Conservation (phyloP, 2,329 filamentous ascomycete species). For the Teratosphaeria epicoccoides region DNA sequence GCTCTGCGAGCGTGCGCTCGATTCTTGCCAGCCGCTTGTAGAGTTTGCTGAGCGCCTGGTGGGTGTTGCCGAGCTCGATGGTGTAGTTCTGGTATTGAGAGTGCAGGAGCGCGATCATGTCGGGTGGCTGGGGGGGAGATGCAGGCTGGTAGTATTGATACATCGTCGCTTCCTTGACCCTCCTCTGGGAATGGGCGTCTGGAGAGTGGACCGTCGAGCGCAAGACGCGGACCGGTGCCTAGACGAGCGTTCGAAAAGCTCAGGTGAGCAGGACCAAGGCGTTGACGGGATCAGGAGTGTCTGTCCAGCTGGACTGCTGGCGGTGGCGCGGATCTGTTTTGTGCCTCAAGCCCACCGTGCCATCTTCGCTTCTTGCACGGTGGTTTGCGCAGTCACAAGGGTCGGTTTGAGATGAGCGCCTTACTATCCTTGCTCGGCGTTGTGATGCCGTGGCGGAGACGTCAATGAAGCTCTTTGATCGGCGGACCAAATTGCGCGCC, state of each 20-base stretch:
- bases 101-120: slow-evolving; percentile 17
- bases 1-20: slow-evolving; percentile 14
- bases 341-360: not conserved
- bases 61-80: slow-evolving; percentile 17
- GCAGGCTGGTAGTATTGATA: not conserved
- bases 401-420: not conserved
- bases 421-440: not conserved
- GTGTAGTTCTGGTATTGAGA: slow-evolving; percentile 18
- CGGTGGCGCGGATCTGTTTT: not conserved
- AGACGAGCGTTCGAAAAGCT: not conserved
- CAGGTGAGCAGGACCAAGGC: not conserved
- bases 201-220: slow-evolving; percentile 7
- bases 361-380: not conserved
- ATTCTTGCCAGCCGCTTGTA: slow-evolving; percentile 19
- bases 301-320: not conserved
- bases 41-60: slow-evolving; percentile 18
- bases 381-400: not conserved
- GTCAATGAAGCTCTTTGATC: not conserved
- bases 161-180: not conserved
- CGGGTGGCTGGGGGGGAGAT: not conserved
- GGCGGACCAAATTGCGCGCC: not conserved
- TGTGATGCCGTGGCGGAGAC: not conserved
- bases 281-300: not conserved
- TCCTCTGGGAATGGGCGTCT: not conserved
- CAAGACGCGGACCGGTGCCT: slow-evolving; percentile 13